A percentile compares a stretch with the other conserved stretches of the same genome.
Conservation (phyloP, 345 rosid genomes). For the Nasturtium officinale region DNA sequence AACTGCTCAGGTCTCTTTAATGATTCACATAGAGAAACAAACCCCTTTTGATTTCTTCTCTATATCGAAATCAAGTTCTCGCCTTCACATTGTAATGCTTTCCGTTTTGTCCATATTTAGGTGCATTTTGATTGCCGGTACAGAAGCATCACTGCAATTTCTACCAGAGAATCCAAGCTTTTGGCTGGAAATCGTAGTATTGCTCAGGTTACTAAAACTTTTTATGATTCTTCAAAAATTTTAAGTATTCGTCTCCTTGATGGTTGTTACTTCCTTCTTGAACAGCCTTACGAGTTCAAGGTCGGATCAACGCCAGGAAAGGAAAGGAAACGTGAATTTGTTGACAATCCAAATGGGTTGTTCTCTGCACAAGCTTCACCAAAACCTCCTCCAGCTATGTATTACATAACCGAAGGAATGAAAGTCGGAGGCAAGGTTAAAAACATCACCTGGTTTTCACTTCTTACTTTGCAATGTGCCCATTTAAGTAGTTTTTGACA, state of each 20-base stretch:
- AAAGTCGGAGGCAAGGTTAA: constrained; percentile 87
- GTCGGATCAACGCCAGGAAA: constrained; percentile 87
- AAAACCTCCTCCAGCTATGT: constrained; percentile 96
- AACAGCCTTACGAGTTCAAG: constrained; percentile 83
- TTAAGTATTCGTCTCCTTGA: background rate
- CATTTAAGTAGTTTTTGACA: background rate
- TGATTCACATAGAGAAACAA: background rate
- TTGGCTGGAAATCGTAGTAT: constrained; percentile 87
- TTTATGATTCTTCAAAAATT: background rate
- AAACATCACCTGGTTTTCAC: background rate
- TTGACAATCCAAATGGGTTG: constrained; percentile 88
- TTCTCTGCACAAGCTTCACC: constrained; percentile 97
- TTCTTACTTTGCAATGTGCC: background rate
- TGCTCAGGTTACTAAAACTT: constrained; percentile 59
- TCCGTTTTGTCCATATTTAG: constrained; percentile 32
- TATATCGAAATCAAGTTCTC: background rate
- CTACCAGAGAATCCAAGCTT: constrained; percentile 92
- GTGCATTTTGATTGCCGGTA: constrained; percentile 89
- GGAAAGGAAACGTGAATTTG: constrained; percentile 83
- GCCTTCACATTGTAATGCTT: background rate
- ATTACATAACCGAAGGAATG: constrained; percentile 77
- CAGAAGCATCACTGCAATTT: constrained; percentile 71
- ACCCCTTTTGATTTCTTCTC: constrained; percentile 3
- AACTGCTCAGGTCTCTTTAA: constrained; percentile 64
- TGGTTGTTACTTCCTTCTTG: constrained; percentile 10